Conservation (phyloP, 2,329 filamentous ascomycete genomes). For the Pseudogymnoascus sp. region DNA sequence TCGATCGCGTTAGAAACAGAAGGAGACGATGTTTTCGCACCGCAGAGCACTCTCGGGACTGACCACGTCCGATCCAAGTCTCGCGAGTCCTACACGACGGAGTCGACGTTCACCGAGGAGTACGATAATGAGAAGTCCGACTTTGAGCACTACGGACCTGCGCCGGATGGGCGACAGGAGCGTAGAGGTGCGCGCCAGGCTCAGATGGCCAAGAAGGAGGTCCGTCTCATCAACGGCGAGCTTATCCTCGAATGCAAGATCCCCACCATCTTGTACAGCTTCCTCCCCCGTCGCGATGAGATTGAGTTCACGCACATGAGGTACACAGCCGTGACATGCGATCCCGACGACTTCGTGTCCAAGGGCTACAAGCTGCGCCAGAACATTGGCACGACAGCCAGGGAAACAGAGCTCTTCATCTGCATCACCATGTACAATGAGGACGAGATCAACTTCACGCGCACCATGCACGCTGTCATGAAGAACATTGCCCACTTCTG, state of each 20-base stretch:
- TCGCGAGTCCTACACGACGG: conserved; percentile 33
- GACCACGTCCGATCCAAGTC: conserved; percentile 16
- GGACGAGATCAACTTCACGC: conserved; percentile 90
- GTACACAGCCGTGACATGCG: conserved; percentile 96
- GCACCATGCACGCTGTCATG: conserved; percentile 98
- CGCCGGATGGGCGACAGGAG: conserved; percentile 77
- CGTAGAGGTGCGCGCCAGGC: conserved; percentile 78
- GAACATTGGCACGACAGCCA: conserved; percentile 70
- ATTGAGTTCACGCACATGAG: conserved; percentile 98
- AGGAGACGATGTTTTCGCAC: conserved; percentile 62
- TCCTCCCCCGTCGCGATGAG: conserved; percentile 85
- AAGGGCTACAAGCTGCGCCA: conserved; percentile 89
- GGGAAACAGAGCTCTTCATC: conserved; percentile 93
- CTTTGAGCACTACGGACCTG: conserved; percentile 76
- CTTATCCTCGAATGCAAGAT: conserved; percentile 98
- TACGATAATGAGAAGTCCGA: conserved; percentile 38
- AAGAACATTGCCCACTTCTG: conserved; percentile 97
- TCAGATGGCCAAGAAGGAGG: conserved; percentile 87
- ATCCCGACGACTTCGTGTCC: conserved; percentile 85
- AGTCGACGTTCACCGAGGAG: conserved; percentile 27
- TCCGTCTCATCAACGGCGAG: conserved; percentile 93
- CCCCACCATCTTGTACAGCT: conserved; percentile 94
- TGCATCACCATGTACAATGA: conserved; percentile 99
- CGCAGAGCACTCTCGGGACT: conserved; percentile 31
- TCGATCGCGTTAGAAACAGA: conserved; percentile 59